Base-by-base conservation (phyloP, 306 rosid species). In the Senna tora region DNA sequence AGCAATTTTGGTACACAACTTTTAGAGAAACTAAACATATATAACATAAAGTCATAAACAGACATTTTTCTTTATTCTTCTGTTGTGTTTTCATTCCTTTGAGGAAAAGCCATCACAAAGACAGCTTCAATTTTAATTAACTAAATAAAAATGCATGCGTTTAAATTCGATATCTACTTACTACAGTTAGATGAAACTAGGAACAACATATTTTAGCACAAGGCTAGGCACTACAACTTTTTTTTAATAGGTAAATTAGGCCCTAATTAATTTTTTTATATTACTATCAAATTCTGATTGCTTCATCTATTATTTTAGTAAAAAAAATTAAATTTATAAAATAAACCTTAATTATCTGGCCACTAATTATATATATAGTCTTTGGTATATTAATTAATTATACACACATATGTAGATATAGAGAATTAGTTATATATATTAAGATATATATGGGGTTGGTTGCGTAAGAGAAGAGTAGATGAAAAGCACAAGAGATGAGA, bases 401-500 rank as follows among this genome's bases (percentile, higher is more conserved):
- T 9, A 41, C 4, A 41, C 4, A 41, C 4, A 43, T 1, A 43
- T 1, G 4, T 1, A 41, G 2, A 41, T 9, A 41, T 41, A 58
- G 15, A 58, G 30, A 25, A 25, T 25, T 25, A 25, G 30, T 25
- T 15, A 32, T 34, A 59, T 34, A 9, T 34, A 10, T n/a, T 7
- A n/a, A n/a, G n/a, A 56, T 3, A 2, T 46, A 49, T 9, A 36
- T 46, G 66, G n/a, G n/a, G n/a, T n/a, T n/a, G n/a, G 30, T 59
- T n/a, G 65, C 65, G 46, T 59, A 33, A 38, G 46, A 39, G 22
- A 49, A 73, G 2, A 20, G 2, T 5, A 22, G 50, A 42, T 25
- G 72, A 75, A 73, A 75, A 69, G 58, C 41, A 72, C 38, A 56
- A 68, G 74, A 71, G 1, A n/a, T 3, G 30, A 25, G 71, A 74